Conservation (phyloP, 169 alveolate genomes). For the Plasmodium billcollinsi region DNA sequence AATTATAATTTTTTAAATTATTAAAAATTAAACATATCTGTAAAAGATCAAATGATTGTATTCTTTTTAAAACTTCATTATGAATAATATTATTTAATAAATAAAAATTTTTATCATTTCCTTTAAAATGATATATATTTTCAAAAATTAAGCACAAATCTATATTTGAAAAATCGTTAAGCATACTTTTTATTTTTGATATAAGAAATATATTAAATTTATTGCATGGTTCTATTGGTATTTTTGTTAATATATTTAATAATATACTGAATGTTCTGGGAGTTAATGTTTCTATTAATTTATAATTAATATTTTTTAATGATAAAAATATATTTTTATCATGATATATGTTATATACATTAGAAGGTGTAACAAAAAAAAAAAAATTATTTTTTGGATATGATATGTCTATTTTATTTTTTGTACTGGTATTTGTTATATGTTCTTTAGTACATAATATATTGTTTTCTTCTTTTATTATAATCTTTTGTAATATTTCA, state of each 20-base stretch:
- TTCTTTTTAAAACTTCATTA: slow-evolving; percentile 51
- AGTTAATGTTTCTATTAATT: slow-evolving; percentile 7
- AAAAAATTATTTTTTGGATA: too few species aligned
- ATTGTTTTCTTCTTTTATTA: neutral
- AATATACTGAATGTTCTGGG: slow-evolving; percentile 44
- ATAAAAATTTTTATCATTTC: neutral
- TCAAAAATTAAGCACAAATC: slow-evolving; percentile 44
- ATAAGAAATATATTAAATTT: slow-evolving; percentile 22
- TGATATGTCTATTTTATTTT: neutral
- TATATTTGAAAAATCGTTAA: slow-evolving; percentile 37
- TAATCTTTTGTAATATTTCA: slow-evolving; percentile 21
- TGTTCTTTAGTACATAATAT: neutral
- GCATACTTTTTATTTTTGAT: slow-evolving; percentile 9
- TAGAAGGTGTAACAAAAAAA: neutral
- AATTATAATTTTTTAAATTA: slow-evolving; percentile 24
- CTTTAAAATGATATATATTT: neutral
- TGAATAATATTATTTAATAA: slow-evolving; percentile 9
- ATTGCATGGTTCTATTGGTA: neutral
- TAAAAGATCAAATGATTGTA: slow-evolving; percentile 17
- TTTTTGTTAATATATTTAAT: slow-evolving; percentile 25
- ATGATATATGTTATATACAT: neutral
- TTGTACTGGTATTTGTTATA: neutral
- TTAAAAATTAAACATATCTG: slow-evolving; percentile 54
- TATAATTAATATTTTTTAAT: slow-evolving; percentile 6
- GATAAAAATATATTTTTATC: neutral